Conservation (phyloP, 2,329 filamentous ascomycete genomes). For the Albophoma yamanashiensis region DNA sequence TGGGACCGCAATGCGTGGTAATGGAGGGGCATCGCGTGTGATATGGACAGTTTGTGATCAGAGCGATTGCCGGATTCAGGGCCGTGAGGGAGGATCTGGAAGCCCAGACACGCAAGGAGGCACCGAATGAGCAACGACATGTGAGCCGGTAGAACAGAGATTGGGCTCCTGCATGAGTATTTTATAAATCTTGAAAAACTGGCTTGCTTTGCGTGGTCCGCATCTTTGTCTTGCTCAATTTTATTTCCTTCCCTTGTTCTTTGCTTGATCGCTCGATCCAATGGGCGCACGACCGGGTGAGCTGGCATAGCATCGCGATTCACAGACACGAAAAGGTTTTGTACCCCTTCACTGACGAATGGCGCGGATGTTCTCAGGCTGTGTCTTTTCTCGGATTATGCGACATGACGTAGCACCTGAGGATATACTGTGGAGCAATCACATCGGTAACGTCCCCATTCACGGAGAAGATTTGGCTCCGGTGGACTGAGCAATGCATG, state of each 20-base stretch:
- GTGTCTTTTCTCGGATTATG: neutral
- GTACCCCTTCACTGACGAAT: neutral
- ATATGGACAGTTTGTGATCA: neutral
- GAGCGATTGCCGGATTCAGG: neutral
- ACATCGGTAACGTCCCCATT: neutral
- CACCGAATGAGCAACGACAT: neutral
- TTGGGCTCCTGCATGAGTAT: neutral
- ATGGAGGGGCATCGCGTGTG: slow-evolving; percentile 11
- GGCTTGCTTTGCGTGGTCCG: neutral
- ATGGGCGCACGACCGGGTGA: neutral
- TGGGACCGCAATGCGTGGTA: slow-evolving; percentile 91
- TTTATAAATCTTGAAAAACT: neutral
- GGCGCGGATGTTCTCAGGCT: neutral
- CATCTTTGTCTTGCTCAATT: neutral
- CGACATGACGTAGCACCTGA: neutral
- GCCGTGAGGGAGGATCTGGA: neutral
- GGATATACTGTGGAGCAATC: neutral
- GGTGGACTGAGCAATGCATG: no score
- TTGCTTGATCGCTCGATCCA: neutral
- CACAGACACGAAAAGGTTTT: neutral
- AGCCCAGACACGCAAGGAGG: neutral
- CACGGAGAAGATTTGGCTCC: no score
- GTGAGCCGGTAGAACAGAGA: neutral
- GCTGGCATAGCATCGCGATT: neutral
- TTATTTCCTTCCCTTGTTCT: neutral